Percentiles rank a stretch among this genome's conserved stretches.
Evolutionary conservation across 805 yeast genomes (phyloP).

Genomic region (Cyberlindnera misumaiensis): DNA sequence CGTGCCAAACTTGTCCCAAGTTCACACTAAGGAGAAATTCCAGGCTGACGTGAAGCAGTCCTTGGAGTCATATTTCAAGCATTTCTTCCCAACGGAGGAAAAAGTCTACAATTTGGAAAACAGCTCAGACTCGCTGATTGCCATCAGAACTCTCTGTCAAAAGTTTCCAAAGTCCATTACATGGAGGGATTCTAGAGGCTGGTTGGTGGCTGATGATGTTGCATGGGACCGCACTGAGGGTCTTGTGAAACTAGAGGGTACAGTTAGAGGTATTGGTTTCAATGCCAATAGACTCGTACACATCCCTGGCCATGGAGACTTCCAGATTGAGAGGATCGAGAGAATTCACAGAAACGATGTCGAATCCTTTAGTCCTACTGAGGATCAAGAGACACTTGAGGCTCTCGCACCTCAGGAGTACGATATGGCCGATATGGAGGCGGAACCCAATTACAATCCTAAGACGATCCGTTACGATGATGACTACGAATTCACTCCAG

Average conservation of each 20-base stretch:
- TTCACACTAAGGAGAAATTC: constrained; percentile 67
- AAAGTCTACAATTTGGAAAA: constrained; percentile 67
- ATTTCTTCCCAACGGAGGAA: constrained; percentile 77
- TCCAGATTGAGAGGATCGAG: constrained; percentile 64
- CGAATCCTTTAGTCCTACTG: constrained; percentile 27
- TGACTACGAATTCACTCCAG: constrained; percentile 34
- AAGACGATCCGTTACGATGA: constrained; percentile 29
- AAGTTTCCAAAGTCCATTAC: constrained; percentile 76
- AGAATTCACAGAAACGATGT: constrained; percentile 30
- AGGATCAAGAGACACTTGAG: constrained; percentile 50
- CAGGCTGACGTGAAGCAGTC: constrained; percentile 67
- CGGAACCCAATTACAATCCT: constrained; percentile 23
- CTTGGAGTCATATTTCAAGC: constrained; percentile 56
- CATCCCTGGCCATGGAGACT: constrained; percentile 87
- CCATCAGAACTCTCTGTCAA: constrained; percentile 73
- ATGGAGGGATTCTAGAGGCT: constrained; percentile 95
- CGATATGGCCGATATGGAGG: constrained; percentile 38
- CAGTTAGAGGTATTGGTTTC: constrained; percentile 82
- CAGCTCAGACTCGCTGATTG: constrained; percentile 62
- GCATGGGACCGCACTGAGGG: constrained; percentile 32
- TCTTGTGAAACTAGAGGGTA: constrained; percentile 64
- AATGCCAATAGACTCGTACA: constrained; percentile 73
- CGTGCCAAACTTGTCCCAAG: constrained; percentile 61
- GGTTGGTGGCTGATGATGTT: constrained; percentile 67
- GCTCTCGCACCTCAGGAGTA: constrained; percentile 51